These are phyloP conservation scores for Cercospora janseana DNA, from an alignment of 2,329 filamentous ascomycete genomes.

Conservation along the genomic window DNA sequence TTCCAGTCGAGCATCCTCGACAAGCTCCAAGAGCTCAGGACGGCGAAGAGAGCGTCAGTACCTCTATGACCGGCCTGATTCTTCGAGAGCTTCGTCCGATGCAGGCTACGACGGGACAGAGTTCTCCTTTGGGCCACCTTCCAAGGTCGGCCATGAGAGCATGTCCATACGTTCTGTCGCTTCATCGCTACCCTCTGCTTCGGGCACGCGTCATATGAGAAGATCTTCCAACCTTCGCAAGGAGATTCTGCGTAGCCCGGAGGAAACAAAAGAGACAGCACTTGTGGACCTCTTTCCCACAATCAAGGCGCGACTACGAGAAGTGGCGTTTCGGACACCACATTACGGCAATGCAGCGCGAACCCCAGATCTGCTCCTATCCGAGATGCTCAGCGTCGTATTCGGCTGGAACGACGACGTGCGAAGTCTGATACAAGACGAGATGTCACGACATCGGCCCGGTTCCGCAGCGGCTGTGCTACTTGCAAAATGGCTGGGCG, in stretches of 20 bases:
- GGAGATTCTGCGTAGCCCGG: conserved; percentile 75
- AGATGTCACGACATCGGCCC: conserved; percentile 69
- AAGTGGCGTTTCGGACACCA: conserved; percentile 76
- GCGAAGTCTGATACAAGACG: conserved; percentile 76
- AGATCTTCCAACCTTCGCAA: conserved; percentile 71
- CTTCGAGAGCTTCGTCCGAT: conserved; percentile 37
- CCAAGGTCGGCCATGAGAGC: conserved; percentile 38
- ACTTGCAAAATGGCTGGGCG: conserved; percentile 88
- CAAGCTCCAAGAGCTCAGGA: conserved; percentile 56
- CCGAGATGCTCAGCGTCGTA: conserved; percentile 88
- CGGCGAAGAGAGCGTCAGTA: conserved; percentile 42
- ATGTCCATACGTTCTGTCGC: conserved; percentile 48
- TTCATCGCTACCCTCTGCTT: conserved; percentile 41
- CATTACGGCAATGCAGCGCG: conserved; percentile 48
- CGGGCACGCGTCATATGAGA: conserved; percentile 30
- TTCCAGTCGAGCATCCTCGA: conserved; percentile 64
- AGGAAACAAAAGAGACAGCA: conserved; percentile 58
- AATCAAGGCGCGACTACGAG: conserved; percentile 73
- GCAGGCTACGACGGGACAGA: conserved; percentile 39
- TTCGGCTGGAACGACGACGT: conserved; percentile 93
- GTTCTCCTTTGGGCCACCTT: conserved; percentile 40
- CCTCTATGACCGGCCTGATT: conserved; percentile 48
- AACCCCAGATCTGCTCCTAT: conserved; percentile 69
- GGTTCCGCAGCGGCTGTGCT: conserved; percentile 78
- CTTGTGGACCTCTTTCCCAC: conserved; percentile 82